These are phyloP conservation scores for Tuber aestivum DNA, from an alignment of 495 filamentous ascomycete genomes.

Conservation along the genomic window DNA sequence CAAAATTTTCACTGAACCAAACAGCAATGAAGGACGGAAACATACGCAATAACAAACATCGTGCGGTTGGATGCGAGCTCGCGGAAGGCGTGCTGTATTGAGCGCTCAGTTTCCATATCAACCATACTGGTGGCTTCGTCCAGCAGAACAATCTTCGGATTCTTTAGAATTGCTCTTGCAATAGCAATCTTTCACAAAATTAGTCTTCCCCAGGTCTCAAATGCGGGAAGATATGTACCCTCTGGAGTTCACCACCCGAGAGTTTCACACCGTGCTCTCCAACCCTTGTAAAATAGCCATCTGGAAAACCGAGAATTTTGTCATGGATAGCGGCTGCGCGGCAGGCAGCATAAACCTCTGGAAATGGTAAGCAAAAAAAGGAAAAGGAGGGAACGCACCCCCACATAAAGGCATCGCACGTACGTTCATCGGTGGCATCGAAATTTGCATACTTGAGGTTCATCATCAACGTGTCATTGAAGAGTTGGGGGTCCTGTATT, in stretches of 20 bases:
- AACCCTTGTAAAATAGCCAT: constrained; percentile 51
- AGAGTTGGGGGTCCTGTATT: constrained; percentile 56
- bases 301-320: constrained; percentile 60
- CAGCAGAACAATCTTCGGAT: constrained; percentile 51
- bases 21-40: constrained; percentile 9
- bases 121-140: constrained; percentile 55
- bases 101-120: constrained; percentile 58
- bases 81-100: constrained; percentile 63
- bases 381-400: not conserved
- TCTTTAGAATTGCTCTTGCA: constrained; percentile 54
- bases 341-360: constrained; percentile 64
- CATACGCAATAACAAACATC: constrained; percentile 60
- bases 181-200: constrained; percentile 50
- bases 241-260: constrained; percentile 69
- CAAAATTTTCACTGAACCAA: constrained; percentile 30
- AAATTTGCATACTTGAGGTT: constrained; percentile 65
- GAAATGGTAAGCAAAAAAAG: constrained; percentile 17
- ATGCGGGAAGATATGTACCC: constrained; percentile 45
- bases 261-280: constrained; percentile 53
- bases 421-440: constrained; percentile 52
- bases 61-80: constrained; percentile 54
- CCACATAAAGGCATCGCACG: constrained; percentile 9
- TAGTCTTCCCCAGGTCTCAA: constrained; percentile 10
- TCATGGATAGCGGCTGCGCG: constrained; percentile 63
- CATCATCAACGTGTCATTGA: constrained; percentile 68